Evolutionary conservation across 2,329 filamentous ascomycete species (phyloP).

Genomic region (Bipolaris gigantea): DNA sequence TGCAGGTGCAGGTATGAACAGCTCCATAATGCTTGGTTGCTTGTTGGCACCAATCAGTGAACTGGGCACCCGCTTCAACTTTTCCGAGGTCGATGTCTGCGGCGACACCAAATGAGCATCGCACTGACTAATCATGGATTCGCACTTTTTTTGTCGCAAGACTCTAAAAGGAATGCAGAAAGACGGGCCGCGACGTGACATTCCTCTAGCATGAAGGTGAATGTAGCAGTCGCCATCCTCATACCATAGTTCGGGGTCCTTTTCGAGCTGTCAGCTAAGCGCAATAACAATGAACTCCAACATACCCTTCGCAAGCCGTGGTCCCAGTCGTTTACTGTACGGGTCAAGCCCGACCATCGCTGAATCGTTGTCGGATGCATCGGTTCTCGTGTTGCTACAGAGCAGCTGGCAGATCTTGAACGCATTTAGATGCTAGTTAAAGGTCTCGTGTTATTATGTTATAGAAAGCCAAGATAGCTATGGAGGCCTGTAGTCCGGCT

Average conservation of each 20-base stretch:
- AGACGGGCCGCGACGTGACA: constrained; percentile 66
- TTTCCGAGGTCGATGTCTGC: constrained; percentile 9
- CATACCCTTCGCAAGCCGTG: constrained; percentile 49
- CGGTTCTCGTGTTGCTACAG: constrained; percentile 19
- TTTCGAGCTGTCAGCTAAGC: constrained; percentile 39
- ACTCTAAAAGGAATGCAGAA: constrained; percentile 65
- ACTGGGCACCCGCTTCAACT: constrained; percentile 21
- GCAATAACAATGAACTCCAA: neutral
- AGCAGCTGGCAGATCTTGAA: constrained; percentile 25
- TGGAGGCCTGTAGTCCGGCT: constrained; percentile 7
- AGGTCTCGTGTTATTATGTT: neutral
- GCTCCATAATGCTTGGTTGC: constrained; percentile 49
- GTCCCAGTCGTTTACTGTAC: constrained; percentile 48
- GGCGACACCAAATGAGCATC: constrained; percentile 37
- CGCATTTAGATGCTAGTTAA: neutral
- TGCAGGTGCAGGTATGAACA: constrained; percentile 70
- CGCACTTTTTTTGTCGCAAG: constrained; percentile 61
- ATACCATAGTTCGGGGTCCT: constrained; percentile 75
- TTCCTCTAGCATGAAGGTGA: constrained; percentile 67
- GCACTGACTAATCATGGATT: constrained; percentile 59
- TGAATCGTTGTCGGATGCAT: constrained; percentile 33
- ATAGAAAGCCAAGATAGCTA: constrained; percentile 1
- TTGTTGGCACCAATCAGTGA: constrained; percentile 48
- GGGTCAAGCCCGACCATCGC: constrained; percentile 40
- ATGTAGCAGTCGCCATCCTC: constrained; percentile 69